Evolutionary conservation across 768 basidiomycete genomes (phyloP).

Genomic region (Galerina marginata): DNA sequence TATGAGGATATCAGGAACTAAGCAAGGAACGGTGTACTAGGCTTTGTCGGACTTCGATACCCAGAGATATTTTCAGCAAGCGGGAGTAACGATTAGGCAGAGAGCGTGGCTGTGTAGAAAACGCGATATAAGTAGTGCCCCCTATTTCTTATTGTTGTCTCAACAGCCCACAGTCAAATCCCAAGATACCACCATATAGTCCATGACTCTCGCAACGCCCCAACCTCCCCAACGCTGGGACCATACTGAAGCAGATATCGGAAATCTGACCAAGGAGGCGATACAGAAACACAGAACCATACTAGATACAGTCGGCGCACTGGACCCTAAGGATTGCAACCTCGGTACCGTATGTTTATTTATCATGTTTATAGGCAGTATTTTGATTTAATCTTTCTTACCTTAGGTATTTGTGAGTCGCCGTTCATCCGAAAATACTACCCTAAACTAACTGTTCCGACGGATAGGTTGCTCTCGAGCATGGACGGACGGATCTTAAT

Average conservation of each 20-base stretch:
- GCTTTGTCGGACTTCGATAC: too few relatives aligned
- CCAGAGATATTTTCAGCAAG: too few relatives aligned
- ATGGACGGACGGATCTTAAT: constrained; percentile 62
- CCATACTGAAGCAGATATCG: constrained; percentile 68
- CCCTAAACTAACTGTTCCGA: constrained; percentile 19
- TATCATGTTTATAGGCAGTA: background rate
- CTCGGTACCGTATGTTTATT: constrained; percentile 65
- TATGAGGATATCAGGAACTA: too few relatives aligned
- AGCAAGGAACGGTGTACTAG: too few relatives aligned
- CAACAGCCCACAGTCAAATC: too few relatives aligned
- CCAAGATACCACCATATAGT: background rate
- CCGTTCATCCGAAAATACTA: background rate
- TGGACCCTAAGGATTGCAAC: constrained; percentile 59
- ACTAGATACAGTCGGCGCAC: constrained; percentile 63
- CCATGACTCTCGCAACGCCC: constrained; percentile 64
- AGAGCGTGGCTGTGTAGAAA: too few relatives aligned
- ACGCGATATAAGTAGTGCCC: too few relatives aligned
- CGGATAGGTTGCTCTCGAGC: constrained; percentile 59
- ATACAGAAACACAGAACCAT: constrained; percentile 60
- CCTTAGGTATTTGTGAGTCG: constrained; percentile 80
- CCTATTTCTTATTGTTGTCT: too few relatives aligned
- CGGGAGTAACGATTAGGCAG: too few relatives aligned
- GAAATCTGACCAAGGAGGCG: constrained; percentile 57
- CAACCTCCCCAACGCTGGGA: constrained; percentile 71
- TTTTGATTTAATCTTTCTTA: too few relatives aligned